Percentiles rank a stretch among this genome's conserved stretches.
Conservation (phyloP, 2,329 filamentous ascomycete genomes). For the Cadophora luteo-olivacea region DNA sequence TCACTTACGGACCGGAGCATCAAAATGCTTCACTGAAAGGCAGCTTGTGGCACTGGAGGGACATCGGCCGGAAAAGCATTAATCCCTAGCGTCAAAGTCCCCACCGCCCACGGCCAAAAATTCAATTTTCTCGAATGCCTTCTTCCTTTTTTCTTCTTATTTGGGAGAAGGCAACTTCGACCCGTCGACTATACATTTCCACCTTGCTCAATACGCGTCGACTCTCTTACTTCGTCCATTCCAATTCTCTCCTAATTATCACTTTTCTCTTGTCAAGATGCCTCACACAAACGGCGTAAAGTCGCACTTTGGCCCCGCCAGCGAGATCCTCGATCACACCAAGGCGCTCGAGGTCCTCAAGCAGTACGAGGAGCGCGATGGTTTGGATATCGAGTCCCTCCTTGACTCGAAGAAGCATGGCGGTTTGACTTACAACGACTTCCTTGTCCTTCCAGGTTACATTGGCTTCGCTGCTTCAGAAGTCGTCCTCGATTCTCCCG, state of each 20-base stretch:
- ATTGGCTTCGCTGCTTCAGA: constrained; percentile 96
- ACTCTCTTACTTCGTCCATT: constrained; percentile 43
- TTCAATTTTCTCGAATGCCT: constrained; percentile 27
- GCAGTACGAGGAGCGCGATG: constrained; percentile 82
- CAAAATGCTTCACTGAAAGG: too few relatives aligned
- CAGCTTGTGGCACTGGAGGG: too few relatives aligned
- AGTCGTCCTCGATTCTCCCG: constrained; percentile 85
- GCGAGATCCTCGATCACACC: constrained; percentile 71
- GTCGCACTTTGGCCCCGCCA: constrained; percentile 50
- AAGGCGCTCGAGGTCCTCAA: constrained; percentile 82
- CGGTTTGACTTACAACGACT: constrained; percentile 98
- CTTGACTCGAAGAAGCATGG: constrained; percentile 92
- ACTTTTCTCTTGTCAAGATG: constrained; percentile 60
- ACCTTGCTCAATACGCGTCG: constrained; percentile 47
- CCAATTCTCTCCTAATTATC: constrained; percentile 39
- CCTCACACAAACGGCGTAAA: constrained; percentile 71
- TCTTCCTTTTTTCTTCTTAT: constrained; percentile 51
- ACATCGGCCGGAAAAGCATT: constrained; percentile 21
- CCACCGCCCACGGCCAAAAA: constrained; percentile 32
- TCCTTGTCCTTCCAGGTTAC: constrained; percentile 94
- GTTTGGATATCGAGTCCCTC: constrained; percentile 83
- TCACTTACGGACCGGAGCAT: too few relatives aligned
- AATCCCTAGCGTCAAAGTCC: constrained; percentile 17
- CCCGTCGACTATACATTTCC: constrained; percentile 60
- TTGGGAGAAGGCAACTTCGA: constrained; percentile 64